phyloP scores from a whole-genome alignment of 495 filamentous ascomycete species.

The Chaetomium tenue region DNA sequence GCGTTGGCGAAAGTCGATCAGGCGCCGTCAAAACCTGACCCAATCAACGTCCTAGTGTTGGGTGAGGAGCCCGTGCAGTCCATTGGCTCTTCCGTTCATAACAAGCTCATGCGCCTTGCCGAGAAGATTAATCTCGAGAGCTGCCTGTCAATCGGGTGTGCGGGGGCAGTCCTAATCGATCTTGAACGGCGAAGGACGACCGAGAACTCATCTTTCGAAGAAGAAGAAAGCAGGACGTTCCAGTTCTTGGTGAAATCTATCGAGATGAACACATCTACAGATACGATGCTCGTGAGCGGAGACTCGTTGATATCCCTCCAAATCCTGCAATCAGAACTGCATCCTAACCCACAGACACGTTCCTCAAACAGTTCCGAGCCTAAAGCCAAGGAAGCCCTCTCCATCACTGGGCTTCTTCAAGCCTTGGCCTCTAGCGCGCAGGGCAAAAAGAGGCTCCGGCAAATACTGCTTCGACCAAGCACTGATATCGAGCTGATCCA shows the following conservation, averaged over 20 bases:
- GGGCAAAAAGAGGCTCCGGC: constrained; percentile 70
- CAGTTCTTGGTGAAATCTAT: constrained; percentile 62
- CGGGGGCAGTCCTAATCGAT: constrained; percentile 78
- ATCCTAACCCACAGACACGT: constrained; percentile 81
- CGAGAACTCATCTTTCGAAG: constrained; percentile 56
- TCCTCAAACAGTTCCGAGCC: constrained; percentile 65
- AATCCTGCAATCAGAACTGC: constrained; percentile 78
- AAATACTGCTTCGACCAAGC: constrained; percentile 82
- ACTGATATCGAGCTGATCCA: constrained; percentile 63
- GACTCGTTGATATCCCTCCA: constrained; percentile 82
- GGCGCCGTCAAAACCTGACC: constrained; percentile 47
- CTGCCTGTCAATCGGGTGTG: constrained; percentile 62
- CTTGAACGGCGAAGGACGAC: constrained; percentile 67
- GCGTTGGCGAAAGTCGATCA: constrained; percentile 62
- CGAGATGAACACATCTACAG: constrained; percentile 73
- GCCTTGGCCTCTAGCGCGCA: constrained; percentile 77
- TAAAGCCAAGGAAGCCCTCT: constrained; percentile 83
- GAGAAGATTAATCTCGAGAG: constrained; percentile 79
- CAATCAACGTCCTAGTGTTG: constrained; percentile 55
- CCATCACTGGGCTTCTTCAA: constrained; percentile 79
- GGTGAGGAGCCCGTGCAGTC: constrained; percentile 49
- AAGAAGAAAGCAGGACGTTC: constrained; percentile 52
- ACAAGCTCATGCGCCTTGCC: constrained; percentile 67
- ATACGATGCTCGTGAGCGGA: constrained; percentile 81
- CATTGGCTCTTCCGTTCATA: constrained; percentile 56